Evolutionary conservation across 1,139 yeast genomes (phyloP).

Genomic region (Tardiomyces depauwii): DNA sequence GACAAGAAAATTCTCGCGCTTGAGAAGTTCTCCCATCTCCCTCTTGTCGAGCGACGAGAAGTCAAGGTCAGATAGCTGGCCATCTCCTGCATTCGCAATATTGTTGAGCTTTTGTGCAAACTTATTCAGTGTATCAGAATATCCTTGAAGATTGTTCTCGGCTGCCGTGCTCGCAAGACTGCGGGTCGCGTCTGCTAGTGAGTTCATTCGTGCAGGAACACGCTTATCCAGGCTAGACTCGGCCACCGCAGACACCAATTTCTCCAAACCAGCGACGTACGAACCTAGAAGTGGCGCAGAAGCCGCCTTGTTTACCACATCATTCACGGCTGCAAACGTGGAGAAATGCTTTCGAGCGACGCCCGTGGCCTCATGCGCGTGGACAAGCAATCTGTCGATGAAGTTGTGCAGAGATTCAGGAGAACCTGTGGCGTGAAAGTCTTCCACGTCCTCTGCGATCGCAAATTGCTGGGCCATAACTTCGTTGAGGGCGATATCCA

Average conservation of each 20-base stretch:
- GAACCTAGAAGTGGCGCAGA: background rate
- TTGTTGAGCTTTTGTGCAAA: background rate
- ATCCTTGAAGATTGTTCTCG: background rate
- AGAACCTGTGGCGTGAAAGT: background rate
- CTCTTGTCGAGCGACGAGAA: background rate
- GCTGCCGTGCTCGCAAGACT: background rate
- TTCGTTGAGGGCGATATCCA: background rate
- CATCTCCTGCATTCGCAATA: background rate
- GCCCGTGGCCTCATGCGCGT: background rate
- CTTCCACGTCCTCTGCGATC: background rate
- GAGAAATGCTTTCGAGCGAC: background rate
- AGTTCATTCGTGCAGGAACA: background rate
- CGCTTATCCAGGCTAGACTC: background rate
- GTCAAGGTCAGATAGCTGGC: background rate
- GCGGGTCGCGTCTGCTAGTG: background rate
- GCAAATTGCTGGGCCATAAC: background rate
- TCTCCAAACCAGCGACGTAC: background rate
- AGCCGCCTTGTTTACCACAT: background rate
- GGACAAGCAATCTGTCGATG: background rate
- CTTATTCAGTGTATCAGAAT: background rate
- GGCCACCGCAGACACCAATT: background rate
- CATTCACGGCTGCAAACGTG: background rate
- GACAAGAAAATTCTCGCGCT: slow-evolving; percentile 1
- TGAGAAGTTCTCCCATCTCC: background rate
- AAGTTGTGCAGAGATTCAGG: background rate